These are phyloP conservation scores for Auricularia cornea DNA, from an alignment of 768 basidiomycete genomes.

Conservation along the genomic window DNA sequence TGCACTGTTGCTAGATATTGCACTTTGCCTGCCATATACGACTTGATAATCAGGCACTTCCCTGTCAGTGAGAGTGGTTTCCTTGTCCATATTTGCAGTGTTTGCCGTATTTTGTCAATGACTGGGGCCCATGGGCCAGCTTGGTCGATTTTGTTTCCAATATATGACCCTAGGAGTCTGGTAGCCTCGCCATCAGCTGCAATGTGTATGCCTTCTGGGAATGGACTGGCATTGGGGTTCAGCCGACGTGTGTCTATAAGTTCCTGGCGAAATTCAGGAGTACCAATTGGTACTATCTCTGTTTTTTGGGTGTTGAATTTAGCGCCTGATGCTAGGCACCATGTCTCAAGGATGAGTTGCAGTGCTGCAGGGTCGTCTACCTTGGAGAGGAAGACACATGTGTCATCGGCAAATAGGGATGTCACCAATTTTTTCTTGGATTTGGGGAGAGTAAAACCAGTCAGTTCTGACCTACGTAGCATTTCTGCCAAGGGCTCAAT, in stretches of 20 bases:
- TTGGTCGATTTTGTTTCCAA: conserved; percentile 6
- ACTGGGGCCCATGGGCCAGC: conserved; percentile 3
- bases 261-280: background rate
- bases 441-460: no score
- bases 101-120: background rate
- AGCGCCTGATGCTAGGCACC: background rate
- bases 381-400: no score
- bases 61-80: background rate
- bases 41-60: background rate
- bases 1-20: background rate
- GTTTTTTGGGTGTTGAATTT: no score
- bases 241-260: background rate
- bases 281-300: background rate
- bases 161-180: conserved; percentile 4
- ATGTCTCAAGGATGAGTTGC: no score
- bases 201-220: conserved; percentile 6
- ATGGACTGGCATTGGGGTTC: background rate
- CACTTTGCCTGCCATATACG: background rate
- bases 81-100: conserved; percentile 2
- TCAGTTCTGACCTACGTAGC: background rate
- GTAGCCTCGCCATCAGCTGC: conserved; percentile 4
- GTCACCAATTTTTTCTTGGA: no score
- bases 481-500: conserved; percentile 10
- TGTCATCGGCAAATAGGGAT: no score
- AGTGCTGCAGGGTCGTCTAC: no score